Base-by-base conservation (phyloP, 345 rosid genomes). In the Arabidopsis arenosa region DNA sequence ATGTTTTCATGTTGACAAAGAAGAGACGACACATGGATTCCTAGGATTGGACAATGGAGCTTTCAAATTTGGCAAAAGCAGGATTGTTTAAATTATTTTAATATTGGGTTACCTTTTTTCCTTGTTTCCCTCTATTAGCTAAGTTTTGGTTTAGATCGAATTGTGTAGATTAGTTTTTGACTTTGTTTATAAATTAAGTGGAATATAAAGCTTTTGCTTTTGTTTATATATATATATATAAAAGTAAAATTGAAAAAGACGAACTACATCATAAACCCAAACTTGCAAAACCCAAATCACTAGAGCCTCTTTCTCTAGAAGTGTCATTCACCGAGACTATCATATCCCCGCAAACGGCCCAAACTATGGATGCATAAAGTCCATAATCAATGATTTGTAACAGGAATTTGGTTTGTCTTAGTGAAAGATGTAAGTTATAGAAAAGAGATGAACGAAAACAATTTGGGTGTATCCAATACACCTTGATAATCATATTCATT, bases 1-100 rank as follows among this genome's bases (percentile, higher is more conserved):
- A 47, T 71, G 55, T 56, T 33, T 63, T 64, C 66, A 71, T 65
- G 63, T 65, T 77, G 40, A 62, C 63, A 62, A 63, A 71, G 61
- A 77, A 77, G 63, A 77, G 67, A 64, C 64, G 72, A 77, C 80
- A 77, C 80, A 48, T 77, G 76, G 71, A 39, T 39, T 18, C 66
- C 39, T 26, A 57, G 32, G 70, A 69, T 32, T 64, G 76, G 67
- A 77, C 70, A 63, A 8, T 63, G 70, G 58, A 69, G 75, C 73
- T 69, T 76, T 62, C 65, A 17, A 23, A 76, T 76, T 43, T 62
- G 70, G 65, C 17, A 53, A 52, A 76, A 63, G 65, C 75, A 69
- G 54, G 70, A 15, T 70, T 63, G 65, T 69, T 51, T 63, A 44
- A 39, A 26, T 33, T 68, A 21, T 59, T 21, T 68, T 52, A 75